A percentile compares a stretch with the other conserved stretches of the same genome.
Conservation (phyloP, 2,329 filamentous ascomycete species). For the Colletotrichum sp. region DNA sequence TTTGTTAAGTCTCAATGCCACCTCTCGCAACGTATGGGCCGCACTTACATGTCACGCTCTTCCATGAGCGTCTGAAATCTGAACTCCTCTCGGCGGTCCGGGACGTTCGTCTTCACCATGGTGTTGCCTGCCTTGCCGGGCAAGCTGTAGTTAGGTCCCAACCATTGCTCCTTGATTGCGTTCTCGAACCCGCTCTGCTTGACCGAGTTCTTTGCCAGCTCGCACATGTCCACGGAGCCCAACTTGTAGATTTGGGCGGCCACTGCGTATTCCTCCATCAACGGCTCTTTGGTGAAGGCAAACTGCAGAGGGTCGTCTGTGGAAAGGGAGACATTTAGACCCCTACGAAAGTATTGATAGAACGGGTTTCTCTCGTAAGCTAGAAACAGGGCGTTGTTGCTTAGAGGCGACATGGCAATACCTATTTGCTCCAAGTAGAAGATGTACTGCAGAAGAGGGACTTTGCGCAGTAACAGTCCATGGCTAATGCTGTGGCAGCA, state of each 20-base stretch:
- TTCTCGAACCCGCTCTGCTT: constrained; percentile 93
- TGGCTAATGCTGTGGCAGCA: constrained; percentile 98
- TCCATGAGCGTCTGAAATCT: constrained; percentile 84
- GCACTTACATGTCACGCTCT: constrained; percentile 81
- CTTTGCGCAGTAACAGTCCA: constrained; percentile 89
- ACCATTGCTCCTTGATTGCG: constrained; percentile 88
- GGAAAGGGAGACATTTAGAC: constrained; percentile 92
- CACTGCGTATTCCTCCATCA: constrained; percentile 98
- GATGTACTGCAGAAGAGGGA: constrained; percentile 92
- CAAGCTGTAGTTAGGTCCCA: constrained; percentile 78
- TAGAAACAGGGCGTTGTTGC: constrained; percentile 95
- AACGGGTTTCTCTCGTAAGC: constrained; percentile 98
- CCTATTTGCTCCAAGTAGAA: constrained; percentile 99
- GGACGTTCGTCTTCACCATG: constrained; percentile 96
- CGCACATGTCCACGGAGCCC: constrained; percentile 97
- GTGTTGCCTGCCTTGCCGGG: constrained; percentile 86
- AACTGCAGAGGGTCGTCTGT: constrained; percentile 98
- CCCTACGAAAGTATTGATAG: constrained; percentile 92
- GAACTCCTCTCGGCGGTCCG: constrained; percentile 89
- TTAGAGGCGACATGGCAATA: constrained; percentile 98
- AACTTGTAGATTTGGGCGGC: constrained; percentile 99
- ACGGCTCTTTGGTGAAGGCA: constrained; percentile 95
- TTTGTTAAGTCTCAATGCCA: neutral
- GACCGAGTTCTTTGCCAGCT: constrained; percentile 95
- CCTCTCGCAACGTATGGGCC: neutral